phyloP scores from a whole-genome alignment of 1,284 basidiomycete genomes.

The Volvariella volvacea region DNA sequence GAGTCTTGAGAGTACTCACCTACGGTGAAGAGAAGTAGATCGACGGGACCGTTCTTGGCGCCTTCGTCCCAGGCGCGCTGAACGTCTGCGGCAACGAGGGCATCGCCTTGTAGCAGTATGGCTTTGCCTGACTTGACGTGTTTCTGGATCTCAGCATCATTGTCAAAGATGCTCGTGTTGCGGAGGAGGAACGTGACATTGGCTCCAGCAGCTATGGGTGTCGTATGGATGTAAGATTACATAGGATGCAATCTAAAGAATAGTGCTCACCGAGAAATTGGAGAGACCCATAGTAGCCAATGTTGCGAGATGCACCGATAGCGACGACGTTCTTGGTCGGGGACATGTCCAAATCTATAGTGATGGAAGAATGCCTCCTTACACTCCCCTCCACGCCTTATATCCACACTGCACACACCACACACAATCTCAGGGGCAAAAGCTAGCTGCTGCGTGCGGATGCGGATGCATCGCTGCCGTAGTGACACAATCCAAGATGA shows the following conservation, averaged over 20 bases:
- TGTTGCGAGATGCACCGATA: constrained; percentile 53
- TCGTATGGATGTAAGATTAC: background rate
- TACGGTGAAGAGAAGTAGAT: constrained; percentile 44
- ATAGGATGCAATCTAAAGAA: background rate
- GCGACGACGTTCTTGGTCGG: constrained; percentile 24
- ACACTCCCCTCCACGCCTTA: too few relatives aligned
- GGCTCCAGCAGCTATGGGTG: constrained; percentile 30
- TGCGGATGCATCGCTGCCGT: too few relatives aligned
- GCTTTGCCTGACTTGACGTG: constrained; percentile 37
- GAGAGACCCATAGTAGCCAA: constrained; percentile 45
- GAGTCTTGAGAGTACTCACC: constrained; percentile 29
- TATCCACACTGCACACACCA: too few relatives aligned
- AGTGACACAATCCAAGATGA: too few relatives aligned
- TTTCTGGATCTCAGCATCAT: constrained; percentile 33
- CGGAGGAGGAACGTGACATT: constrained; percentile 49
- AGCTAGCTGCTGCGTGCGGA: too few relatives aligned
- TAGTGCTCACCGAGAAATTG: constrained; percentile 37
- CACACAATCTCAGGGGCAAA: too few relatives aligned
- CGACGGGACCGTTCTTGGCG: constrained; percentile 24
- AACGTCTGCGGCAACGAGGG: constrained; percentile 36
- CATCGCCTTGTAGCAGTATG: constrained; percentile 43
- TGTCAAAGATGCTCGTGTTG: constrained; percentile 34
- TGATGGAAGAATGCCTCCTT: too few relatives aligned
- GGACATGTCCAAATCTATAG: constrained; percentile 10
- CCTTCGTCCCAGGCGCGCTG: constrained; percentile 37